phyloP scores from a whole-genome alignment of 768 basidiomycete genomes.

The Kwoniella dendrophila region DNA sequence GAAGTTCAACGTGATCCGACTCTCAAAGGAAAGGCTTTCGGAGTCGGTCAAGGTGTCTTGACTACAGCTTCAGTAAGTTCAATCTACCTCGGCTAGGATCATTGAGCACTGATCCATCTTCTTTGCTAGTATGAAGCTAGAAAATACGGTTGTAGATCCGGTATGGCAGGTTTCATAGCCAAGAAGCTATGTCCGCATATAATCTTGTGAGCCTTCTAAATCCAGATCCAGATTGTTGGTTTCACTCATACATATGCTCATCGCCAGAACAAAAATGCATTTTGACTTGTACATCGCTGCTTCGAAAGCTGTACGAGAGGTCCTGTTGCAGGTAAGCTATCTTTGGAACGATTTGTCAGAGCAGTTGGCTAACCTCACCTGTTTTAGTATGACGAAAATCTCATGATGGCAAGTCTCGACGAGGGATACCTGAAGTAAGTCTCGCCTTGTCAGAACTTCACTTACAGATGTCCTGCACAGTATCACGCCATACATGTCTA shows the following conservation, averaged over 20 bases:
- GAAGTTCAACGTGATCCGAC: conserved; percentile 50
- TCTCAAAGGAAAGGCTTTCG: conserved; percentile 58
- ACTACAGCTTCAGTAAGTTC: conserved; percentile 66
- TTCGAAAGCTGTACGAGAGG: conserved; percentile 65
- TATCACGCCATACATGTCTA: conserved; percentile 79
- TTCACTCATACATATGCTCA: neutral
- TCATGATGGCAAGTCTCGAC: conserved; percentile 71
- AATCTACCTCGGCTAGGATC: neutral
- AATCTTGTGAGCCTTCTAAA: conserved; percentile 59
- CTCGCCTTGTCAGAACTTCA: conserved; percentile 3
- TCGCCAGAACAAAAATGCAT: conserved; percentile 22
- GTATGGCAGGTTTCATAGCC: conserved; percentile 96
- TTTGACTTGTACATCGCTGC: conserved; percentile 52
- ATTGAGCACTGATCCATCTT: conserved; percentile 7
- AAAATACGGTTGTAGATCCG: conserved; percentile 86
- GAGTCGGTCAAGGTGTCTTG: conserved; percentile 80
- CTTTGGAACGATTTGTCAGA: neutral
- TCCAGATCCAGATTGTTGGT: neutral
- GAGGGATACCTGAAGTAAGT: conserved; percentile 88
- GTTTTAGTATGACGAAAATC: conserved; percentile 50
- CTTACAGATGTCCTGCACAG: conserved; percentile 56
- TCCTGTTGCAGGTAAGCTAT: conserved; percentile 60
- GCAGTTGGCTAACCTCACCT: neutral
- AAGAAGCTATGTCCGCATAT: conserved; percentile 91
- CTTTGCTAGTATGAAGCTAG: conserved; percentile 79